Percentiles rank a stretch among this genome's conserved stretches.
Evolutionary conservation across 2,329 filamentous ascomycete species (phyloP).

Genomic region (Akanthomyces muscarius): DNA sequence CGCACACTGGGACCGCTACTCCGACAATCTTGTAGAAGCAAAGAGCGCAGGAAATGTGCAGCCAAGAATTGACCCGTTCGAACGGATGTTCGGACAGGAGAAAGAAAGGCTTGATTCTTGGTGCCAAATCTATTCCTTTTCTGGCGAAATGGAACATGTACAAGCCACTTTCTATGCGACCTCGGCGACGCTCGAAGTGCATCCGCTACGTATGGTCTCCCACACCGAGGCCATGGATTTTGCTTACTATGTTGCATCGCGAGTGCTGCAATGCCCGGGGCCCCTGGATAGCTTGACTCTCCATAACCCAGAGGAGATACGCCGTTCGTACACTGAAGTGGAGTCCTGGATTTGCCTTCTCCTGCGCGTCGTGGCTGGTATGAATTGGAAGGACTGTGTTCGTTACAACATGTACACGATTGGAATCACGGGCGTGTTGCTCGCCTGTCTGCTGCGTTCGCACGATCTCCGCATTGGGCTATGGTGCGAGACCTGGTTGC

Average conservation of each 20-base stretch:
- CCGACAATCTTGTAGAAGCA: no score
- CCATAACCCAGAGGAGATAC: neutral
- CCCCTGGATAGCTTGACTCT: constrained; percentile 4
- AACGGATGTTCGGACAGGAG: neutral
- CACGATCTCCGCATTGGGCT: constrained; percentile 13
- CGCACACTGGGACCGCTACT: constrained; percentile 12
- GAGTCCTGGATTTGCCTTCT: constrained; percentile 22
- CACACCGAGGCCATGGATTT: constrained; percentile 21
- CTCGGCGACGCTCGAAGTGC: neutral
- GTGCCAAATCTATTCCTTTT: neutral
- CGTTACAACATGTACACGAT: constrained; percentile 23
- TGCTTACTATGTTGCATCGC: constrained; percentile 20
- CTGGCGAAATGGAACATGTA: neutral
- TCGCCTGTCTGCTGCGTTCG: constrained; percentile 22
- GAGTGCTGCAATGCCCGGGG: constrained; percentile 18
- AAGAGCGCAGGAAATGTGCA: neutral
- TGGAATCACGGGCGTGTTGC: constrained; percentile 21
- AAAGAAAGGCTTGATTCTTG: neutral
- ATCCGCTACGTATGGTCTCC: constrained; percentile 18
- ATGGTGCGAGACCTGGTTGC: constrained; percentile 24
- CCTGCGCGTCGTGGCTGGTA: constrained; percentile 22
- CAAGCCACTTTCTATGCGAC: neutral
- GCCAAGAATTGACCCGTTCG: neutral
- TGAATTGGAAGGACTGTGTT: constrained; percentile 24
- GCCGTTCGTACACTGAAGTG: neutral